phyloP scores from a whole-genome alignment of 2,329 filamentous ascomycete genomes.

The Sphaerulina populicola region DNA sequence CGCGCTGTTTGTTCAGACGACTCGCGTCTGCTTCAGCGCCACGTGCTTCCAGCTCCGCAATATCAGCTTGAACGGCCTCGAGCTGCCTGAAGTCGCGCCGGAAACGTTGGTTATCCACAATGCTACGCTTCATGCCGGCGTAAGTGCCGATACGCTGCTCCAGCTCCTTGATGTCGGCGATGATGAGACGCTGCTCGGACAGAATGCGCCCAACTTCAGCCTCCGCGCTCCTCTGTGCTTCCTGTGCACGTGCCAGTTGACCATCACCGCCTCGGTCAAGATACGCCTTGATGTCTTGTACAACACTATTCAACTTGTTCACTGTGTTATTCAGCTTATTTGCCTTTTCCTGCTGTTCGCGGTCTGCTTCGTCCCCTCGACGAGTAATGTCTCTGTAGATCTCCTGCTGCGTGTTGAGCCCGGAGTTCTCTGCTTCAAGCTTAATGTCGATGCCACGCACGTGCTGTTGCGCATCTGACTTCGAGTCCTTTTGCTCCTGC shows the following conservation, averaged over 20 bases:
- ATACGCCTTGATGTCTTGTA: slow-evolving; percentile 72
- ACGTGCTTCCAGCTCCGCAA: slow-evolving; percentile 64
- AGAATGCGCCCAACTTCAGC: slow-evolving; percentile 58
- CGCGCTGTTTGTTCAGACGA: slow-evolving; percentile 62
- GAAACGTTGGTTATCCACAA: slow-evolving; percentile 80
- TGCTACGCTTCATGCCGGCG: slow-evolving; percentile 75
- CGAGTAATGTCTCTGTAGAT: slow-evolving; percentile 68
- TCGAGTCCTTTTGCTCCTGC: slow-evolving; percentile 62
- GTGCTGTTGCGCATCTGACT: slow-evolving; percentile 57
- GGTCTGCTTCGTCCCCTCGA: slow-evolving; percentile 63
- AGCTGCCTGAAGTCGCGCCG: slow-evolving; percentile 65
- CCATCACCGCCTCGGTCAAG: slow-evolving; percentile 63
- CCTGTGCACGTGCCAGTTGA: slow-evolving; percentile 61
- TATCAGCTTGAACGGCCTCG: slow-evolving; percentile 58
- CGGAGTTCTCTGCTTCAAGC: slow-evolving; percentile 63
- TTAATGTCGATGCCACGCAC: slow-evolving; percentile 65
- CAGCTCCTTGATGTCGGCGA: slow-evolving; percentile 65
- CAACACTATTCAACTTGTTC: slow-evolving; percentile 66
- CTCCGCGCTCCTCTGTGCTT: slow-evolving; percentile 61
- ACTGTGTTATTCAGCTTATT: slow-evolving; percentile 65
- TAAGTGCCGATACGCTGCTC: slow-evolving; percentile 70
- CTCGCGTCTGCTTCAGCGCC: slow-evolving; percentile 77
- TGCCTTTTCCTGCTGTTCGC: slow-evolving; percentile 61
- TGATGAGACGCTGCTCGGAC: slow-evolving; percentile 58
- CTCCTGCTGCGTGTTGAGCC: slow-evolving; percentile 65